These are phyloP conservation scores for Rhodosporidiobolus sp. DNA, from an alignment of 768 basidiomycete species.

Conservation along the genomic window DNA sequence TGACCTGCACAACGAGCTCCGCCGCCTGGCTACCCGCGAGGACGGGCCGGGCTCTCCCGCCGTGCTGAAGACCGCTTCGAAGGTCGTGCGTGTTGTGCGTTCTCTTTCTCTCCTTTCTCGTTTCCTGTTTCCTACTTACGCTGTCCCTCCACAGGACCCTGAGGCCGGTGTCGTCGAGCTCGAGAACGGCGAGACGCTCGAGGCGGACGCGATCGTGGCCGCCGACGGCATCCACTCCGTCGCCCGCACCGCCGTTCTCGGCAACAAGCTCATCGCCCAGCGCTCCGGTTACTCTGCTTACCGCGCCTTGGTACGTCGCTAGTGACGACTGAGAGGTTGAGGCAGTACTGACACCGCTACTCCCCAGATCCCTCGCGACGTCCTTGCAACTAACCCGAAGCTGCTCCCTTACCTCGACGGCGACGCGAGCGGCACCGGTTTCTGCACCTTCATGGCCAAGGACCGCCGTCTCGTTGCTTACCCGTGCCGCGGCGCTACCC, in stretches of 20 bases:
- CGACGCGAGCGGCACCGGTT: conserved; percentile 15
- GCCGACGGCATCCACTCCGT: conserved; percentile 41
- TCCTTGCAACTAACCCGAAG: neutral
- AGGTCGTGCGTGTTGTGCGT: conserved; percentile 14
- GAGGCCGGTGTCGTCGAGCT: neutral
- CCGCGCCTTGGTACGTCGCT: conserved; percentile 36
- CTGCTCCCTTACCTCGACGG: conserved; percentile 28
- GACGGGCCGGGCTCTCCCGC: conserved; percentile 1
- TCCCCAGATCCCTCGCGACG: conserved; percentile 21
- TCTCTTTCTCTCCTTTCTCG: too few species aligned
- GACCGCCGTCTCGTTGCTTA: conserved; percentile 13
- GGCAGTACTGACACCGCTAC: neutral
- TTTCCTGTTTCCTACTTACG: neutral
- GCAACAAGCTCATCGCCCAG: conserved; percentile 16
- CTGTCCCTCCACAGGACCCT: neutral
- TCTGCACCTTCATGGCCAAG: neutral
- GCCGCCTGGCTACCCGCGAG: conserved; percentile 10
- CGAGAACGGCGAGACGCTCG: conserved; percentile 21
- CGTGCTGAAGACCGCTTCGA: conserved; percentile 17
- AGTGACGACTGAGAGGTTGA: neutral
- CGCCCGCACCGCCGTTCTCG: conserved; percentile 32
- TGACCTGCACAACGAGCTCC: conserved; percentile 34
- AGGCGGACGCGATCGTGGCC: conserved; percentile 38
- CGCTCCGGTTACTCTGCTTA: conserved; percentile 42
- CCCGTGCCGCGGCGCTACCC: conserved; percentile 3